These are phyloP conservation scores for Nakazawaea peltata DNA, from an alignment of 805 yeast species.

Conservation along the genomic window DNA sequence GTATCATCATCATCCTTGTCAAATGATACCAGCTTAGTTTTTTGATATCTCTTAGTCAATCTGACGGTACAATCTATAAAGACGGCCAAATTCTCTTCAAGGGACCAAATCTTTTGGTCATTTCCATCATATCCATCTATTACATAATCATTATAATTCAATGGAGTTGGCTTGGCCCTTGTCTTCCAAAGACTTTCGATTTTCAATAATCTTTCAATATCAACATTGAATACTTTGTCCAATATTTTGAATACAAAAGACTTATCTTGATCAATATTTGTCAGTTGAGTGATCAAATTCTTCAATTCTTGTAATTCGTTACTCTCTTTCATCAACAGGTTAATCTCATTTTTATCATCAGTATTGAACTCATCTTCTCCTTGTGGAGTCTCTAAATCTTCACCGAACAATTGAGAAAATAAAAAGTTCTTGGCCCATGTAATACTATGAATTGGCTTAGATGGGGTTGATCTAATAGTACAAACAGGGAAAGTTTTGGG, in stretches of 20 bases:
- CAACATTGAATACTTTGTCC: conserved; percentile 58
- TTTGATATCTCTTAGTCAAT: conserved; percentile 40
- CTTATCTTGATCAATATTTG: conserved; percentile 14
- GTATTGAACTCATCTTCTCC: conserved; percentile 46
- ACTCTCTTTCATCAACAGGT: conserved; percentile 55
- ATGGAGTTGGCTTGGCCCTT: conserved; percentile 60
- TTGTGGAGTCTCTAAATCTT: conserved; percentile 24
- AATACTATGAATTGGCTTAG: conserved; percentile 91
- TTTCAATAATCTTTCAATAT: conserved; percentile 62
- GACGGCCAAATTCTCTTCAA: conserved; percentile 54
- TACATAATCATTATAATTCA: conserved; percentile 25
- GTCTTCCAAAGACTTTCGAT: conserved; percentile 77
- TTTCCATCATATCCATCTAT: conserved; percentile 18
- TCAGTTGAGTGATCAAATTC: conserved; percentile 20
- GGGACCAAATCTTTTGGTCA: conserved; percentile 47
- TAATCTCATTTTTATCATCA: conserved; percentile 56
- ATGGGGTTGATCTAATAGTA: conserved; percentile 94
- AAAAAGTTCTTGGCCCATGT: conserved; percentile 96
- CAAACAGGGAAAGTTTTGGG: conserved; percentile 94
- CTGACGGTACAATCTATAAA: conserved; percentile 39
- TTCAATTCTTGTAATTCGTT: conserved; percentile 53
- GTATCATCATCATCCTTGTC: conserved; percentile 96
- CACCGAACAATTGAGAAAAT: conserved; percentile 72
- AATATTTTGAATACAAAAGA: conserved; percentile 38
- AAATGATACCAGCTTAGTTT: conserved; percentile 44